phyloP scores from a whole-genome alignment of 345 rosid species.

The Schrenkiella parvula region DNA sequence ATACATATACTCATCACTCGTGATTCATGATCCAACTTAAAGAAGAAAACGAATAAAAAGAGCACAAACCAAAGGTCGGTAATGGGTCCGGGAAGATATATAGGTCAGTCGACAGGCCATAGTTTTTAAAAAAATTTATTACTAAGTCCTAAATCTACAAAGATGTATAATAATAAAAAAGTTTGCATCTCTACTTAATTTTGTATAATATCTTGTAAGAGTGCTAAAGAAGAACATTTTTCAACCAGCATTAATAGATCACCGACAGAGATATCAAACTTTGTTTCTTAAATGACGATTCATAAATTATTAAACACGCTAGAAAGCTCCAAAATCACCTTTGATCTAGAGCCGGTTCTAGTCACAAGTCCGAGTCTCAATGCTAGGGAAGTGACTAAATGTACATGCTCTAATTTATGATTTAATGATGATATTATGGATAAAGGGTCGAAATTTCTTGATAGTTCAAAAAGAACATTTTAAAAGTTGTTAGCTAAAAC shows the following conservation, averaged over 20 bases:
- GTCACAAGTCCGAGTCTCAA: background rate
- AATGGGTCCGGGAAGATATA: constrained; percentile 4
- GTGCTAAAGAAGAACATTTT: background rate
- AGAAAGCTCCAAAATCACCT: background rate
- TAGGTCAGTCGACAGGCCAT: background rate
- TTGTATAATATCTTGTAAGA: background rate
- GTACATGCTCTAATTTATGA: background rate
- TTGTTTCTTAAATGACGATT: background rate
- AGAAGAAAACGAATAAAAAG: background rate
- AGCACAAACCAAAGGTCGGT: constrained; percentile 7
- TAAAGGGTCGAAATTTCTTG: background rate
- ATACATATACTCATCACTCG: background rate
- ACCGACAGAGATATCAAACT: background rate
- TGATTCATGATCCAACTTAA: background rate
- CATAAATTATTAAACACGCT: background rate
- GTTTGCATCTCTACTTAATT: background rate
- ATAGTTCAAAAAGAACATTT: background rate
- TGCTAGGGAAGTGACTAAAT: background rate
- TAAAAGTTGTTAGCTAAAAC: background rate
- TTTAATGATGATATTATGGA: background rate
- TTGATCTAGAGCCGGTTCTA: background rate
- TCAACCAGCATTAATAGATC: background rate
- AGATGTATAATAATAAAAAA: background rate
- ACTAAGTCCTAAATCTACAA: background rate
- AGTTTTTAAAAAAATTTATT: too few relatives aligned